These are phyloP conservation scores for Fagus crenata DNA, from an alignment of 306 rosid species.

Conservation along the genomic window DNA sequence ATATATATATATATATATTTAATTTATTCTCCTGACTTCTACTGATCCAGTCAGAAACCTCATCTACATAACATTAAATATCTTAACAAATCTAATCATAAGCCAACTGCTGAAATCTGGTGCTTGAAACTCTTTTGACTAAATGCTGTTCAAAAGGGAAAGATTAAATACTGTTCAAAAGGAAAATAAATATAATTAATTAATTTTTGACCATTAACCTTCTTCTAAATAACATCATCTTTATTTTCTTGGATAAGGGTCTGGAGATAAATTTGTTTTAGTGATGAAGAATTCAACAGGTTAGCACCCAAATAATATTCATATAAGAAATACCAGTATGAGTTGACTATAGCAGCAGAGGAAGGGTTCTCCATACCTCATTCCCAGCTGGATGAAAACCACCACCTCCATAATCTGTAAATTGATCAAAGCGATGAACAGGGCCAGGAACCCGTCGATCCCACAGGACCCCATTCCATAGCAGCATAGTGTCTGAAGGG, in stretches of 20 bases:
- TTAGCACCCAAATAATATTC: background rate
- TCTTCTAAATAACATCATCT: background rate
- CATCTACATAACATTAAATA: background rate
- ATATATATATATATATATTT: no score
- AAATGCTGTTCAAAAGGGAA: background rate
- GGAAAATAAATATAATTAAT: background rate
- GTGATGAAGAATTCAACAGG: background rate
- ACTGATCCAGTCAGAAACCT: background rate
- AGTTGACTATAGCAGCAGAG: background rate
- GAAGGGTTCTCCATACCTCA: conserved; percentile 59
- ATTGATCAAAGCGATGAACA: conserved; percentile 93
- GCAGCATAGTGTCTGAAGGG: conserved; percentile 85
- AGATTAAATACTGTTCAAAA: background rate
- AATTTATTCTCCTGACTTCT: background rate
- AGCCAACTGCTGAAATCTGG: background rate
- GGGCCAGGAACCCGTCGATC: conserved; percentile 73
- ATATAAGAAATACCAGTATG: background rate
- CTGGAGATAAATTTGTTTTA: background rate
- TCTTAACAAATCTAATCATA: background rate
- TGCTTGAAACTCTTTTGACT: background rate
- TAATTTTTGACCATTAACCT: background rate
- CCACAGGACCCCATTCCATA: conserved; percentile 98
- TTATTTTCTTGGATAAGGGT: background rate
- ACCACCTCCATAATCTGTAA: conserved; percentile 97
- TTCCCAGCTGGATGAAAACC: conserved; percentile 99